phyloP scores from a whole-genome alignment of 2,329 filamentous ascomycete genomes.

The Pseudogymnoascus sp. region DNA sequence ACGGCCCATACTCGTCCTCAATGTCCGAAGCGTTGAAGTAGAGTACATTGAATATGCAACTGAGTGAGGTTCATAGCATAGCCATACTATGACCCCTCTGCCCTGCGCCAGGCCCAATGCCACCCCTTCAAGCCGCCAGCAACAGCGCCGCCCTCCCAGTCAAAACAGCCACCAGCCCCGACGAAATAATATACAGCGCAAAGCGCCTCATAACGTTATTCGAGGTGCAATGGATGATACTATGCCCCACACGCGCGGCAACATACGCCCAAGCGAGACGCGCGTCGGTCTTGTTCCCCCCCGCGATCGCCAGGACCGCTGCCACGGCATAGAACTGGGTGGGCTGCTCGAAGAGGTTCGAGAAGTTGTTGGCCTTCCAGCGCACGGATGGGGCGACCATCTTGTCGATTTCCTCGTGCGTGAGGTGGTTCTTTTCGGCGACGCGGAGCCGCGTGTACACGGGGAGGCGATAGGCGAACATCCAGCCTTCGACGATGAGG shows the following conservation, averaged over 20 bases:
- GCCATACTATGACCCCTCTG: neutral
- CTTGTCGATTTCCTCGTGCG: conserved; percentile 23
- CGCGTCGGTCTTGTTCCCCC: conserved; percentile 22
- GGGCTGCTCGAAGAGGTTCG: conserved; percentile 37
- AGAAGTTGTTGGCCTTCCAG: conserved; percentile 36
- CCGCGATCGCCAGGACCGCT: conserved; percentile 29
- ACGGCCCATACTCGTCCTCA: neutral
- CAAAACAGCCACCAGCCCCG: conserved; percentile 26
- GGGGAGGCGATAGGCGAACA: conserved; percentile 34
- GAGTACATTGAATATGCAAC: neutral
- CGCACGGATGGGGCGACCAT: conserved; percentile 24
- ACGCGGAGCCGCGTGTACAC: conserved; percentile 27
- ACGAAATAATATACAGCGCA: conserved; percentile 27
- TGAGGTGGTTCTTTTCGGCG: conserved; percentile 17
- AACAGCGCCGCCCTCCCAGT: conserved; percentile 21
- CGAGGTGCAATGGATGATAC: conserved; percentile 31
- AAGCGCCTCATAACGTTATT: conserved; percentile 33
- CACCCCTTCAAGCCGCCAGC: neutral
- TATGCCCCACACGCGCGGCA: conserved; percentile 33
- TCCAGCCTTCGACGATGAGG: conserved; percentile 34
- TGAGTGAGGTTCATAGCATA: neutral
- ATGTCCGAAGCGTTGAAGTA: neutral
- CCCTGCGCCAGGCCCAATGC: neutral
- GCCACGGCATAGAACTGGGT: conserved; percentile 36
- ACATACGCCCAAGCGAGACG: conserved; percentile 36